Base-by-base conservation (phyloP, 116 monocot genomes). In the Phalaenopsis hybrid region DNA sequence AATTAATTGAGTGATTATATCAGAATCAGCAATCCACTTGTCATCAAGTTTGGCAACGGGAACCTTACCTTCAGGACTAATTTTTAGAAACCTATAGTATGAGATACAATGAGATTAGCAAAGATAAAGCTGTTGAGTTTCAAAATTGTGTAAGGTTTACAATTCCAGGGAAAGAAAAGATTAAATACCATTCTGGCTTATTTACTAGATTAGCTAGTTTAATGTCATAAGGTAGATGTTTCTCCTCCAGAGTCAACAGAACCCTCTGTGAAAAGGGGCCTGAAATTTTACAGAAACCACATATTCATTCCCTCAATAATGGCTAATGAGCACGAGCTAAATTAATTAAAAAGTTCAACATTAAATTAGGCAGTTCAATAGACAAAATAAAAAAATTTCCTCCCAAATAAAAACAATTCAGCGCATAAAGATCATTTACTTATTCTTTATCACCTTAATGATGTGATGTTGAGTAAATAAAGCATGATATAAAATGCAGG, bases 1-100 rank as follows among this genome's bases (percentile, higher is more conserved):
- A 76, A 97, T 82, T 55, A 82, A 67, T 84, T 91, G 88, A 0
- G 97, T 84, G 6, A 97, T 97, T 8, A 94, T 85, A 82, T 97
- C 97, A 78, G 97, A 97, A 89, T 97, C 94, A 81, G 91, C 77
- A 87, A 97, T 49, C 97, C 97, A 97, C 21, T 90, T 90, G 33
- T 90, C 93, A 75, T 90, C 92, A 57, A 91, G 78, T 85, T 94
- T 97, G 46, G 84, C 68, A 34, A 91, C 75, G 16, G 94, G 94
- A 55, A 94, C 97, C 83, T 93, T 94, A 23, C 97, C 97, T 78
- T 97, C 93, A 16, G 97, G 90, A 83, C 81, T 94, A 51, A 94
- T 59, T 77, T 86, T 65, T 81, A 93, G 79, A 81, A 94, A 97
- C 96, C 96, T 96, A 78, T 45, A 81, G 51, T 15, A 78, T 78